Conservation (phyloP, 108 stramenopile species). For the Fragilariopsis cylindrus region DNA sequence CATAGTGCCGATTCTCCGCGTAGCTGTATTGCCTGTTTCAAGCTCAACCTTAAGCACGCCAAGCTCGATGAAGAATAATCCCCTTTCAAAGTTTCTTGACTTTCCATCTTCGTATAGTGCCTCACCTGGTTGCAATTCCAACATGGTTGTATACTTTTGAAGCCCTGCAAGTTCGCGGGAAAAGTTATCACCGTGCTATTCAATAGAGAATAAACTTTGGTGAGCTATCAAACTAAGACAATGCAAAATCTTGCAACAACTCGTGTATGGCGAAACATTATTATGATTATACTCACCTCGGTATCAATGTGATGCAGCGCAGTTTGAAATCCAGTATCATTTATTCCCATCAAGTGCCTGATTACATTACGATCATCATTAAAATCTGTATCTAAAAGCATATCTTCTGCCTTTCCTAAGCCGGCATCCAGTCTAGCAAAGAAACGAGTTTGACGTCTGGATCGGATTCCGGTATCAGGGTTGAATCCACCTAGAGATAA, state of each 20-base stretch:
- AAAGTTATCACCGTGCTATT: slow-evolving; percentile 41
- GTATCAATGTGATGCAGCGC: slow-evolving; percentile 11
- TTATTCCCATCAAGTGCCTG: neutral
- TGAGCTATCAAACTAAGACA: neutral
- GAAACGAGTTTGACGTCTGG: slow-evolving; percentile 43
- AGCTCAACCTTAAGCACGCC: slow-evolving; percentile 47
- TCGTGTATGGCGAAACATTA: too few relatives aligned
- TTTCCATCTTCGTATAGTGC: slow-evolving; percentile 38
- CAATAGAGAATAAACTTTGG: neutral
- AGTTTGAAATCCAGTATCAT: slow-evolving; percentile 2
- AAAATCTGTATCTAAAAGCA: slow-evolving; percentile 46
- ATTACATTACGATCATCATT: slow-evolving; percentile 14
- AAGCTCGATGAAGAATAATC: slow-evolving; percentile 69
- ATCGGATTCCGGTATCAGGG: slow-evolving; percentile 25
- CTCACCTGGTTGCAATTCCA: slow-evolving; percentile 54
- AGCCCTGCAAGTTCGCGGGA: slow-evolving; percentile 38
- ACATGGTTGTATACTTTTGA: slow-evolving; percentile 42
- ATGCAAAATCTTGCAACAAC: too few relatives aligned
- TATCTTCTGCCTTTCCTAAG: slow-evolving; percentile 78
- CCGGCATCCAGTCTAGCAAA: slow-evolving; percentile 56
- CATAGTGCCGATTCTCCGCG: neutral
- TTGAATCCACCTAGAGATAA: slow-evolving; percentile 50
- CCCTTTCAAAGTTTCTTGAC: slow-evolving; percentile 27
- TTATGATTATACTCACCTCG: neutral
- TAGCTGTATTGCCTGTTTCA: slow-evolving; percentile 6